phyloP scores from a whole-genome alignment of 2,329 filamentous ascomycete genomes.

The Onygena corvina region DNA sequence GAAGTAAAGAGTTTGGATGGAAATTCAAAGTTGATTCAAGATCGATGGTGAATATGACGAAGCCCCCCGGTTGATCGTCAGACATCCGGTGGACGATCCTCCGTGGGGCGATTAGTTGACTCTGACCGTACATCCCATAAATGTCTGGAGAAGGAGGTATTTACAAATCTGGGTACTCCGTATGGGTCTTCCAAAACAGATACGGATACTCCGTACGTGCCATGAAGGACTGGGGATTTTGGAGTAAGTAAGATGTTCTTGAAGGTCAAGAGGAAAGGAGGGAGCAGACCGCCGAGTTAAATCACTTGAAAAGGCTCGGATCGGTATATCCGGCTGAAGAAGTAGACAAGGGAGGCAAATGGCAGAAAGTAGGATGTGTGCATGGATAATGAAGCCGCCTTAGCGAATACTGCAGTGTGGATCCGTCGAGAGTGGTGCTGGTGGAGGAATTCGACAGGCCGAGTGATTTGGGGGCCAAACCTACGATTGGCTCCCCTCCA shows the following conservation, averaged over 20 bases:
- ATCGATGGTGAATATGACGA: not conserved
- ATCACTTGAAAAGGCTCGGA: not conserved
- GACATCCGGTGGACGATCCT: not conserved
- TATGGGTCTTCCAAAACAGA: too few species aligned
- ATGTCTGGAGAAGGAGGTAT: too few species aligned
- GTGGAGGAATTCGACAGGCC: not conserved
- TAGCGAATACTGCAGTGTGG: not conserved
- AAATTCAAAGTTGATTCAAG: not conserved
- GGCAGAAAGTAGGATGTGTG: not conserved
- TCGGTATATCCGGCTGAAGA: not conserved
- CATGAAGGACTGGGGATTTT: too few species aligned
- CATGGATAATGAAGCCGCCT: not conserved
- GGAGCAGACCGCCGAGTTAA: not conserved
- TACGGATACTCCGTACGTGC: too few species aligned
- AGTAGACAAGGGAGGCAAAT: not conserved
- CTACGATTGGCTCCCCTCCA: not conserved
- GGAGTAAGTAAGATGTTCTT: too few species aligned
- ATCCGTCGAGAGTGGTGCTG: not conserved
- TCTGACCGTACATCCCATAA: not conserved
- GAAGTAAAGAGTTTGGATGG: too few species aligned
- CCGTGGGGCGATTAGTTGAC: too few species aligned
- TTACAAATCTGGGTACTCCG: too few species aligned
- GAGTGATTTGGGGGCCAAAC: conserved; percentile 3
- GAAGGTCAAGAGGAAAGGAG: not conserved
- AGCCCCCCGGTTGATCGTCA: not conserved